These are phyloP conservation scores for Coriaria nepalensis DNA, from an alignment of 306 rosid genomes.

Conservation along the genomic window DNA sequence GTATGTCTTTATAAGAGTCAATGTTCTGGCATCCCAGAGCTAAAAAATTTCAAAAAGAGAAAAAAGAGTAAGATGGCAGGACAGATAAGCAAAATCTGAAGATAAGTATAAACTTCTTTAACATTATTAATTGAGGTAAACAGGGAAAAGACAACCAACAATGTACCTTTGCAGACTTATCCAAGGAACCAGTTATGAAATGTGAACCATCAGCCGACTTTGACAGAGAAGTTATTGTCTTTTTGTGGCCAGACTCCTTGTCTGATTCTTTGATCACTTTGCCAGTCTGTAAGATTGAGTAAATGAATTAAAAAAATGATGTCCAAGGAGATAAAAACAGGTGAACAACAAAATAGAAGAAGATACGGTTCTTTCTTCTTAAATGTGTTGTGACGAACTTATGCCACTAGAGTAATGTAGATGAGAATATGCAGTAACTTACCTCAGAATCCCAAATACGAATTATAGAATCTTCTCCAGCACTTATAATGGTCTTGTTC, in stretches of 20 bases:
- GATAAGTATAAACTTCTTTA: neutral
- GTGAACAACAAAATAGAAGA: neutral
- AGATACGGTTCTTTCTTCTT: too few relatives aligned
- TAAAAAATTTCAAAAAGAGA: conserved; percentile 6
- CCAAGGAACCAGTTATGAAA: conserved; percentile 76
- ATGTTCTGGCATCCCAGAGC: conserved; percentile 81
- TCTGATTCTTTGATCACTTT: conserved; percentile 56
- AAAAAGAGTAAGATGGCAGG: neutral
- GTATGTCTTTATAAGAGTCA: conserved; percentile 83
- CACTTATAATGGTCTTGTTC: conserved; percentile 67
- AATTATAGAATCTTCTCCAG: conserved; percentile 72
- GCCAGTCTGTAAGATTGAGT: conserved; percentile 46
- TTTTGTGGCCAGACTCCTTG: conserved; percentile 72
- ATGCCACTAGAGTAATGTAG: conserved; percentile 1
- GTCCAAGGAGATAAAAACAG: neutral
- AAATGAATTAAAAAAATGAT: neutral
- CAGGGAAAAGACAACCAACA: neutral
- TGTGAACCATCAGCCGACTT: conserved; percentile 74
- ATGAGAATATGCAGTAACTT: neutral
- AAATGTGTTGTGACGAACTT: neutral
- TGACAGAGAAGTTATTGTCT: conserved; percentile 51
- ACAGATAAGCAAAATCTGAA: conserved; percentile 3
- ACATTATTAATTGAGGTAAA: neutral
- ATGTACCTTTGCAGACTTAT: conserved; percentile 73
- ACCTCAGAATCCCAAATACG: conserved; percentile 97